Evolutionary conservation across 257 asterid species (phyloP).

Genomic region (Nicotiana noctiflora): DNA sequence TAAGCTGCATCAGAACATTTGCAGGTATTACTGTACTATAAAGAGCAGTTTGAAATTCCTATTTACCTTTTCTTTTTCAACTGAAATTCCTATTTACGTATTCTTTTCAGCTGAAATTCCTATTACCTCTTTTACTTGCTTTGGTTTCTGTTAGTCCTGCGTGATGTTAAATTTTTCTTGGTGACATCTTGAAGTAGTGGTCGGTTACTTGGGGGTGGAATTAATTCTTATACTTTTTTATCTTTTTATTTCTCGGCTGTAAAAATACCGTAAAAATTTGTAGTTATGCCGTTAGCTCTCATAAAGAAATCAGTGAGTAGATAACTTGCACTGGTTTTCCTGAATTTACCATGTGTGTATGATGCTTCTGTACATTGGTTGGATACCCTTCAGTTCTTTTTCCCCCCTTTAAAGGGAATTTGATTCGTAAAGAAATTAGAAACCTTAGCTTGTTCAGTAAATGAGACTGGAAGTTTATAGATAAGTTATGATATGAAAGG

Average conservation of each 20-base stretch:
- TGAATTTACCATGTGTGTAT: not conserved
- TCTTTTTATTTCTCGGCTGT: not conserved
- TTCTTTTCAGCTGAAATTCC: not conserved
- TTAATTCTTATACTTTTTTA: not conserved
- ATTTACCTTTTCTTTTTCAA: not conserved
- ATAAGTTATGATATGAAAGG: not conserved
- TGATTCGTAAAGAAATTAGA: not conserved
- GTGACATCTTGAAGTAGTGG: not conserved
- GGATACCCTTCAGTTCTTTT: not conserved
- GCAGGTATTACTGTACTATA: conserved; percentile 47
- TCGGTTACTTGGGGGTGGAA: not conserved
- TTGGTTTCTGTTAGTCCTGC: not conserved
- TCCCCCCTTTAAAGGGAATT: not conserved
- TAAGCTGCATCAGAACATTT: conserved; percentile 88
- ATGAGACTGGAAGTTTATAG: not conserved
- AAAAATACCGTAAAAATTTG: not conserved
- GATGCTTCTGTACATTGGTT: not conserved
- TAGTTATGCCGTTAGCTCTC: not conserved
- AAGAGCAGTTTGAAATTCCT: conserved; percentile 2
- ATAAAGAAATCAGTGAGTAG: not conserved
- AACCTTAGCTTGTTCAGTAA: not conserved
- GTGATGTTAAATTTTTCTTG: not conserved
- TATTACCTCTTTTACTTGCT: not conserved
- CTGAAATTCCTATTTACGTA: not conserved
- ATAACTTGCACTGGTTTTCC: not conserved